These are phyloP conservation scores for Pyrrhoderma noxium DNA, from an alignment of 1,284 basidiomycete species.

Conservation along the genomic window DNA sequence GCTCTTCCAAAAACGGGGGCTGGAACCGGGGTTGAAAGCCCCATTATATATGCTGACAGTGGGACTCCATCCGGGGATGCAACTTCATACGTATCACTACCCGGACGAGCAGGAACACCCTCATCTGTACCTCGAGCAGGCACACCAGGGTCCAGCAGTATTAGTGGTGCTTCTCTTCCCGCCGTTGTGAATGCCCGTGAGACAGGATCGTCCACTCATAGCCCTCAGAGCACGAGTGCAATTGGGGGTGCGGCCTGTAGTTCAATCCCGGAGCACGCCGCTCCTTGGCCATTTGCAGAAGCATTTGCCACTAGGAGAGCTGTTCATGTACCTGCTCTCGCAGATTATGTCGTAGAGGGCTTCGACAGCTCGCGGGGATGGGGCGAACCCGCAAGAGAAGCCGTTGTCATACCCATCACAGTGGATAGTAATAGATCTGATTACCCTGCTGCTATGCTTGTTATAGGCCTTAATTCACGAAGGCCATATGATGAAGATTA, in stretches of 20 bases:
- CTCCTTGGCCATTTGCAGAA: constrained; percentile 14
- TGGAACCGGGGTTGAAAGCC: no score
- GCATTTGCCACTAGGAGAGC: constrained; percentile 8
- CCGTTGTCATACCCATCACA: constrained; percentile 23
- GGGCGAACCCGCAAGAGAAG: constrained; percentile 22
- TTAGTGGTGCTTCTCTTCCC: no score
- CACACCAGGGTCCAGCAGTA: no score
- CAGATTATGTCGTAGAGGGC: constrained; percentile 14
- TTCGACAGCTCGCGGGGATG: constrained; percentile 21
- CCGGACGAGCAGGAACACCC: no score
- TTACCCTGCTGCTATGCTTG: constrained; percentile 19
- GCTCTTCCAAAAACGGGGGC: no score
- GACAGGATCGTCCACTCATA: constrained; percentile 1
- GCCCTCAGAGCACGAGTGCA: neutral
- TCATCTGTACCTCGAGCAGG: no score
- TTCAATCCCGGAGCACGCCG: neutral
- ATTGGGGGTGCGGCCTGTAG: neutral
- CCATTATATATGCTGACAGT: no score
- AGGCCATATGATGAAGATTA: constrained; percentile 23
- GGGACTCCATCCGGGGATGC: no score
- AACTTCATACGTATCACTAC: no score
- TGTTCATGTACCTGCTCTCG: constrained; percentile 10
- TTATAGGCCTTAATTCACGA: constrained; percentile 23
- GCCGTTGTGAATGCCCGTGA: neutral
- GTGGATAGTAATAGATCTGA: constrained; percentile 14